Conservation (phyloP, 2,329 filamentous ascomycete genomes). For the Madurella mycetomatis region DNA sequence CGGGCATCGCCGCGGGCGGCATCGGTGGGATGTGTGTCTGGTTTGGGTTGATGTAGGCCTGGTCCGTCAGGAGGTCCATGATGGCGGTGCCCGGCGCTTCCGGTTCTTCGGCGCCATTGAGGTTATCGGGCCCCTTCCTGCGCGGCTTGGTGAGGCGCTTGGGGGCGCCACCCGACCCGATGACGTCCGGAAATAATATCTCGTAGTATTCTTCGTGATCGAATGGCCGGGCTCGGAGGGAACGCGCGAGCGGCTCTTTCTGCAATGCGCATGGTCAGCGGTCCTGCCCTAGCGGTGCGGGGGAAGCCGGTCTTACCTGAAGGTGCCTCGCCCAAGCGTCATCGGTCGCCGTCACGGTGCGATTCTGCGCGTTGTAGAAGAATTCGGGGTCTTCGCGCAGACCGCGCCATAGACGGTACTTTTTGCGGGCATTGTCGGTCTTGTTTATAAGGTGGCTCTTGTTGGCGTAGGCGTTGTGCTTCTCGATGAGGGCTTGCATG, state of each 20-base stretch:
- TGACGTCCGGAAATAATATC: constrained; percentile 55
- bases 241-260: constrained; percentile 56
- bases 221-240: constrained; percentile 53
- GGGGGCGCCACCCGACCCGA: constrained; percentile 55
- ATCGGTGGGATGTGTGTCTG: constrained; percentile 26
- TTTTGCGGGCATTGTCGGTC: constrained; percentile 59
- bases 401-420: constrained; percentile 58
- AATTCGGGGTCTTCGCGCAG: constrained; percentile 56
- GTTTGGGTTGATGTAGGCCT: constrained; percentile 23
- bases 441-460: constrained; percentile 61
- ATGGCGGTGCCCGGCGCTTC: constrained; percentile 47
- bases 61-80: constrained; percentile 41
- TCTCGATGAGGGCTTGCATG: constrained; percentile 48
- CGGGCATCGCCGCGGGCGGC: constrained; percentile 23
- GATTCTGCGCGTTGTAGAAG: constrained; percentile 46
- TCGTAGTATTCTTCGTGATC: constrained; percentile 60
- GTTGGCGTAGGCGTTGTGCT: constrained; percentile 53
- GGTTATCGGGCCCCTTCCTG: constrained; percentile 44
- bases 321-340: constrained; percentile 55
- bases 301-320: constrained; percentile 40
- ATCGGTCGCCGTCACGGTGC: constrained; percentile 52
- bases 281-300: neutral
- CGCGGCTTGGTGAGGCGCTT: constrained; percentile 56
- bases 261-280: constrained; percentile 28
- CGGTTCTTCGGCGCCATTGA: constrained; percentile 40